These are phyloP conservation scores for Xylariaceae sp. DNA, from an alignment of 2,329 filamentous ascomycete genomes.

Conservation along the genomic window DNA sequence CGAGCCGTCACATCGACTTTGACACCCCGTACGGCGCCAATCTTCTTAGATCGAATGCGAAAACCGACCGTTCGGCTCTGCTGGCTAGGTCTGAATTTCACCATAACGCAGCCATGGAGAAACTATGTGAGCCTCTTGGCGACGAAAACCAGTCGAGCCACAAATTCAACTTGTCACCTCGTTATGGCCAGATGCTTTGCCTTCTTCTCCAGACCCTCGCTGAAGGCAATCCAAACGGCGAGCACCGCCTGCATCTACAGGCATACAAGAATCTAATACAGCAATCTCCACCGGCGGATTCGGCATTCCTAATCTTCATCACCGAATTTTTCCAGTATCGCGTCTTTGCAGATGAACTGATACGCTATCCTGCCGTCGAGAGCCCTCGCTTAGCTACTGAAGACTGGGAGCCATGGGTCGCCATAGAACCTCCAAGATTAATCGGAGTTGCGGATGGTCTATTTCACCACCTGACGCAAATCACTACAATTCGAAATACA, in stretches of 20 bases:
- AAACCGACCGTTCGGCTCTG: slow-evolving; percentile 42
- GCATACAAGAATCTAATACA: slow-evolving; percentile 71
- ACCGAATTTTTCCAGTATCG: slow-evolving; percentile 86
- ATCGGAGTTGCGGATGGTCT: slow-evolving; percentile 80
- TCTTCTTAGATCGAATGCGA: slow-evolving; percentile 45
- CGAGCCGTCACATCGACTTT: slow-evolving; percentile 69
- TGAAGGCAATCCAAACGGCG: slow-evolving; percentile 54
- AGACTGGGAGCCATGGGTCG: slow-evolving; percentile 37
- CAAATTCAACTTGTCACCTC: slow-evolving; percentile 46
- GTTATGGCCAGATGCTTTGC: slow-evolving; percentile 61
- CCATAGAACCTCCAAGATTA: slow-evolving; percentile 51
- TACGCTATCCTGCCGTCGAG: slow-evolving; percentile 42
- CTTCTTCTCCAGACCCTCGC: slow-evolving; percentile 54
- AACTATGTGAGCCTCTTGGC: slow-evolving; percentile 44
- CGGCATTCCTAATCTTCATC: slow-evolving; percentile 59
- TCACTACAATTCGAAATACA: slow-evolving; percentile 70
- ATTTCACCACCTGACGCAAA: slow-evolving; percentile 73
- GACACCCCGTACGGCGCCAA: slow-evolving; percentile 52
- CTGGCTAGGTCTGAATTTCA: slow-evolving; percentile 51
- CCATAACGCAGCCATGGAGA: slow-evolving; percentile 49
- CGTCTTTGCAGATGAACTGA: slow-evolving; percentile 59
- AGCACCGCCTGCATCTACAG: slow-evolving; percentile 75
- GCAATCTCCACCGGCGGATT: slow-evolving; percentile 55
- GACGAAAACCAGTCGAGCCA: slow-evolving; percentile 39
- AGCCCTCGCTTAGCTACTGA: slow-evolving; percentile 36